phyloP scores from a whole-genome alignment of 2,329 filamentous ascomycete genomes.

The Ceratocystis colombiana region DNA sequence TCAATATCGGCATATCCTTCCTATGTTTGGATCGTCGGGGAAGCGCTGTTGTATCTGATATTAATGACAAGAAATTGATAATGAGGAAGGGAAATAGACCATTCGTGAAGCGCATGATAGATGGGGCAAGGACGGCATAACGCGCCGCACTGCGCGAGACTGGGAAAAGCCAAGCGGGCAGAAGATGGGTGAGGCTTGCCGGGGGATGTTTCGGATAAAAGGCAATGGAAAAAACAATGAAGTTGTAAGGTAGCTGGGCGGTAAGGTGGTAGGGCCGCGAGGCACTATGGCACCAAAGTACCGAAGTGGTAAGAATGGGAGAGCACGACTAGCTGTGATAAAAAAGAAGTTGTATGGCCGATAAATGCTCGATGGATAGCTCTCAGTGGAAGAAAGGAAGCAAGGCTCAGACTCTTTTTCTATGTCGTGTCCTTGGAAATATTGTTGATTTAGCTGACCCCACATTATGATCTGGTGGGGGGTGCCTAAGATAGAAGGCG shows the following conservation, averaged over 20 bases:
- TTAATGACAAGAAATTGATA: conserved; percentile 10
- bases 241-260: no score
- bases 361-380: conserved; percentile 3
- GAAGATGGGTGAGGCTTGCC: not conserved
- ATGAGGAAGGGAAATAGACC: conserved; percentile 20
- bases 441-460: conserved; percentile 3
- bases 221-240: conserved; percentile 4
- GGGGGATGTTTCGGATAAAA: conserved; percentile 7
- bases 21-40: conserved; percentile 16
- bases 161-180: not conserved
- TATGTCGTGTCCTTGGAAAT: not conserved
- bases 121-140: not conserved
- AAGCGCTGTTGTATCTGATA: conserved; percentile 3
- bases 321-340: not conserved
- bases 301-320: conserved; percentile 8
- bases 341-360: not conserved
- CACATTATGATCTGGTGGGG: not conserved
- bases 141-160: conserved; percentile 3
- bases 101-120: conserved; percentile 16
- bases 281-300: not conserved
- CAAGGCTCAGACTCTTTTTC: conserved; percentile 5
- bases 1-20: conserved; percentile 24
- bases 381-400: not conserved
- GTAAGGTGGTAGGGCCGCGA: no score
- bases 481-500: not conserved